A percentile compares a stretch with the other conserved stretches of the same genome.
Conservation (phyloP, 2,329 filamentous ascomycete species). For the Colletotrichum caudatum region DNA sequence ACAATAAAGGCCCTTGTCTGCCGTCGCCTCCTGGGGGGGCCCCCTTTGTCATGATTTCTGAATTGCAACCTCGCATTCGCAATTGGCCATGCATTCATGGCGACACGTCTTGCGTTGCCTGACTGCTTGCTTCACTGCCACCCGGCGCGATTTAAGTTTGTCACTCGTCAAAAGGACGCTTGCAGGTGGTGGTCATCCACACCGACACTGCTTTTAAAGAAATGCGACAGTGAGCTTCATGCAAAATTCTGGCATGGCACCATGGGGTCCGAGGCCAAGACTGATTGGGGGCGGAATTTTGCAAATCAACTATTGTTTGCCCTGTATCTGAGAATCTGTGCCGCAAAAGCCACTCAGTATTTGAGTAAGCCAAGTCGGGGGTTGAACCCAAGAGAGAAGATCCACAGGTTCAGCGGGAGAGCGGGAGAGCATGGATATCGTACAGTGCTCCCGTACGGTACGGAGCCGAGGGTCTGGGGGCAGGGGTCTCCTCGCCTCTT, state of each 20-base stretch:
- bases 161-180: neutral
- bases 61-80: constrained; percentile 31
- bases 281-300: neutral
- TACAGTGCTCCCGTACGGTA: constrained; percentile 41
- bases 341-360: constrained; percentile 17
- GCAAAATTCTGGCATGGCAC: constrained; percentile 18
- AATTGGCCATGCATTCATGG: constrained; percentile 20
- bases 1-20: constrained; percentile 30
- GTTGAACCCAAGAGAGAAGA: constrained; percentile 29
- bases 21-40: neutral
- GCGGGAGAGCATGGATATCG: constrained; percentile 38
- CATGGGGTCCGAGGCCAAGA: constrained; percentile 6
- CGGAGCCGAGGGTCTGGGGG: constrained; percentile 17
- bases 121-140: neutral
- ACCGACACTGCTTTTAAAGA: neutral
- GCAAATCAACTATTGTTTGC: constrained; percentile 8
- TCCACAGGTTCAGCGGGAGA: constrained; percentile 39
- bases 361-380: constrained; percentile 26
- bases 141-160: constrained; percentile 15
- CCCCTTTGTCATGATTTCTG: constrained; percentile 19
- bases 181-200: constrained; percentile 18
- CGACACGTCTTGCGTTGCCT: constrained; percentile 7
- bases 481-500: constrained; percentile 34
- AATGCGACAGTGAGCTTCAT: constrained; percentile 34
- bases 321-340: constrained; percentile 24